A percentile compares a stretch with the other conserved stretches of the same genome.
Evolutionary conservation across 2,329 filamentous ascomycete species (phyloP).

Genomic region (Ilyonectria sp.): DNA sequence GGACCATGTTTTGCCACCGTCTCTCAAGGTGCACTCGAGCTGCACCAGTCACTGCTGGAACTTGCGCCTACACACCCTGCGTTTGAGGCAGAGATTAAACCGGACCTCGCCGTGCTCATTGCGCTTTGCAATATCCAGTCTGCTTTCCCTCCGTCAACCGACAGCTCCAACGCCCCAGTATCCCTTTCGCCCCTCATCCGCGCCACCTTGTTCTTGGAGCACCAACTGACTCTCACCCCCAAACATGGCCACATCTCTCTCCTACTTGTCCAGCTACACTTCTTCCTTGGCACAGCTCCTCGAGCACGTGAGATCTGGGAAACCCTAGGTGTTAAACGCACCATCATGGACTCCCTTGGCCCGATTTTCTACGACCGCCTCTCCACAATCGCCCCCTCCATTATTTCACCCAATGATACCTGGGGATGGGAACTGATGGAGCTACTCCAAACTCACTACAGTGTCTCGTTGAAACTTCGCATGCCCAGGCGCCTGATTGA

Average conservation of each 20-base stretch:
- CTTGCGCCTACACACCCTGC: constrained; percentile 29
- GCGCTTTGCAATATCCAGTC: constrained; percentile 54
- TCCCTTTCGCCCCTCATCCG: constrained; percentile 59
- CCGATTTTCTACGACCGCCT: constrained; percentile 70
- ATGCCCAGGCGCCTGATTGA: constrained; percentile 61
- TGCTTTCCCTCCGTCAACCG: constrained; percentile 47
- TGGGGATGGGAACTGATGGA: constrained; percentile 57
- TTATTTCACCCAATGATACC: constrained; percentile 53
- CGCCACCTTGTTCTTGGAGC: constrained; percentile 65
- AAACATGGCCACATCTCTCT: constrained; percentile 64
- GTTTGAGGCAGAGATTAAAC: constrained; percentile 46
- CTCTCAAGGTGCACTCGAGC: constrained; percentile 40
- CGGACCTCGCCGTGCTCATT: constrained; percentile 55
- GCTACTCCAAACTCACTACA: constrained; percentile 63
- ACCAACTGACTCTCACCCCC: constrained; percentile 61
- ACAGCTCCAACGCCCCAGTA: constrained; percentile 34
- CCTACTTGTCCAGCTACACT: constrained; percentile 66
- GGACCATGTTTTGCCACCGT: constrained; percentile 44
- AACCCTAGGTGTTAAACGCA: constrained; percentile 68
- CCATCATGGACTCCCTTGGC: constrained; percentile 70
- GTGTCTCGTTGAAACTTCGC: constrained; percentile 61
- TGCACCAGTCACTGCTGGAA: constrained; percentile 34
- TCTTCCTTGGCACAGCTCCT: constrained; percentile 65
- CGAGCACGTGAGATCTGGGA: constrained; percentile 65
- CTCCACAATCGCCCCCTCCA: constrained; percentile 63